Conservation (phyloP, 2,329 filamentous ascomycete genomes). For the Aspergillus fructus region DNA sequence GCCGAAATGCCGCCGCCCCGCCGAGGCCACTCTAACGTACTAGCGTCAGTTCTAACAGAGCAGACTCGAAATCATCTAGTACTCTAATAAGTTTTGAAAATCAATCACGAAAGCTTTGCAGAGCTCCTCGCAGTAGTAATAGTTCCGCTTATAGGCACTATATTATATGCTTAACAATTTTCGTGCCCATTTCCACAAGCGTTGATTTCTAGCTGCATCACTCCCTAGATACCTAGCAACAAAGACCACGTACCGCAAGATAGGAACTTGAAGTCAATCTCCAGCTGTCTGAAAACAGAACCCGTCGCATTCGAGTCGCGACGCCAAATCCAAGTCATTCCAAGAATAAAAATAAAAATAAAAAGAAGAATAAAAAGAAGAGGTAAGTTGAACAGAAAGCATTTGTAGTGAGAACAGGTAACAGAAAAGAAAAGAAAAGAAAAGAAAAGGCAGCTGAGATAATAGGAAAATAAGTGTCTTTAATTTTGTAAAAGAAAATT, state of each 20-base stretch:
- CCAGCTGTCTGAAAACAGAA: too few species aligned
- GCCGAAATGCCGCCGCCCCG: conserved; percentile 14
- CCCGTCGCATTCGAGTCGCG: background rate
- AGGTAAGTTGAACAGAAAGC: background rate
- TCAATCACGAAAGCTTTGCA: background rate
- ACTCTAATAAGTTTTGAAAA: background rate
- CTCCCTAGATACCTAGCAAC: too few species aligned
- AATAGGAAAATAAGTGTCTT: background rate
- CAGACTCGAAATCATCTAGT: background rate
- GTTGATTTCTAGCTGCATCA: too few species aligned
- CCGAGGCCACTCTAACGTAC: conserved; percentile 8
- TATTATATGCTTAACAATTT: background rate
- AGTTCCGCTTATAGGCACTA: background rate
- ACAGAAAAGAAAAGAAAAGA: background rate
- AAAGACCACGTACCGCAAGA: too few species aligned
- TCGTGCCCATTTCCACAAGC: too few species aligned
- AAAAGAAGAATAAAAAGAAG: background rate
- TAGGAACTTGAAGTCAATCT: too few species aligned
- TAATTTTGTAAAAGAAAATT: background rate
- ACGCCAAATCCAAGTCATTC: background rate
- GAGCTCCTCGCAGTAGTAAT: background rate
- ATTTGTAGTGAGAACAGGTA: background rate
- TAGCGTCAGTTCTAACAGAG: background rate
- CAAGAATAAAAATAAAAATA: background rate
- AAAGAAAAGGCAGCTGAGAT: background rate